These are phyloP conservation scores for Mycena albidolilacea DNA, from an alignment of 768 basidiomycete genomes.

Conservation along the genomic window DNA sequence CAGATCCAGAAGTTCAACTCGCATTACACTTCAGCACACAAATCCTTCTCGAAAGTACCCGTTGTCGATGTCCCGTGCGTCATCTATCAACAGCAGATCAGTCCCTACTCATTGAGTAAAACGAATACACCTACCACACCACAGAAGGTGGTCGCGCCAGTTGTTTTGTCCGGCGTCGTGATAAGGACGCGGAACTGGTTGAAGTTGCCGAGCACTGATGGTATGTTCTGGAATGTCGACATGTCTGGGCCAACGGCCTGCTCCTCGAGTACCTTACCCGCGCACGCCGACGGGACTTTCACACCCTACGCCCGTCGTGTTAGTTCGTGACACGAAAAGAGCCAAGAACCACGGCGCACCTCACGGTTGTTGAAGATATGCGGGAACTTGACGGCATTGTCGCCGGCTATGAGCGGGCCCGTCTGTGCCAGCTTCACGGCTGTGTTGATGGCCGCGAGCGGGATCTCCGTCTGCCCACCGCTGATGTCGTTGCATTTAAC, in stretches of 20 bases:
- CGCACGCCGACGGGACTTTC: conserved; percentile 23
- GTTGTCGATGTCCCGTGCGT: conserved; percentile 30
- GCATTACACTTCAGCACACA: conserved; percentile 27
- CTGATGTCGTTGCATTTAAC: conserved; percentile 22
- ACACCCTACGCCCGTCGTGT: conserved; percentile 16
- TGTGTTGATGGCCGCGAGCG: conserved; percentile 16
- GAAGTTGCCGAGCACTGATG: conserved; percentile 34
- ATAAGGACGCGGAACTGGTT: conserved; percentile 40
- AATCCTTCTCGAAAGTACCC: conserved; percentile 31
- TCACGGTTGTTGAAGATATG: conserved; percentile 33
- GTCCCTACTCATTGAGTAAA: not conserved
- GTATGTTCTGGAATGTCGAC: conserved; percentile 36
- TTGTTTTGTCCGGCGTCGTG: conserved; percentile 33
- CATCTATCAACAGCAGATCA: conserved; percentile 15
- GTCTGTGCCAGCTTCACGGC: conserved; percentile 31
- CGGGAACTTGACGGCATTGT: conserved; percentile 35
- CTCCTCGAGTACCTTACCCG: conserved; percentile 35
- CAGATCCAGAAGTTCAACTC: too few species aligned
- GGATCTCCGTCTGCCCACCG: conserved; percentile 24
- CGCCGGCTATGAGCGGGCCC: conserved; percentile 22
- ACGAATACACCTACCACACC: conserved; percentile 24
- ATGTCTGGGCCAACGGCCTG: conserved; percentile 34
- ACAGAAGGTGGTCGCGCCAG: conserved; percentile 35
- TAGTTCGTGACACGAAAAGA: not conserved
- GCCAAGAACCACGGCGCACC: not conserved